Evolutionary conservation across 1,139 yeast genomes (phyloP).

Genomic region (Sugiyamaella pinicola): DNA sequence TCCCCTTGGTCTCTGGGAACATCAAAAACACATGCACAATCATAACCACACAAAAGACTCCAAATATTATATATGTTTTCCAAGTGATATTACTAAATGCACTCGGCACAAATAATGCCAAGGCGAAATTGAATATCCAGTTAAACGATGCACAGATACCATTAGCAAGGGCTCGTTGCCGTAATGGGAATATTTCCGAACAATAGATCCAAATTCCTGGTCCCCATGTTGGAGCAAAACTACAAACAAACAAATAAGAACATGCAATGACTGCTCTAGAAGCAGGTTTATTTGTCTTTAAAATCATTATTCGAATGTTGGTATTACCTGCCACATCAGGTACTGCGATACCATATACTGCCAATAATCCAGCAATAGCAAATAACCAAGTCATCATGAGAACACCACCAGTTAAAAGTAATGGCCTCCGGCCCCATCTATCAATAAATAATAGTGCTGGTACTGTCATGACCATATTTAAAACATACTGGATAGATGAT

Average conservation of each 20-base stretch:
- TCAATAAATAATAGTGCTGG: conserved; percentile 53
- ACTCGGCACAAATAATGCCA: conserved; percentile 63
- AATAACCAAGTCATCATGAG: conserved; percentile 50
- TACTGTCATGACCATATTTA: conserved; percentile 46
- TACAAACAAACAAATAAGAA: conserved; percentile 63
- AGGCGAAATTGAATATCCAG: conserved; percentile 81
- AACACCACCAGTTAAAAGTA: conserved; percentile 45
- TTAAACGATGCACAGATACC: conserved; percentile 68
- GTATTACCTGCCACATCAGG: conserved; percentile 46
- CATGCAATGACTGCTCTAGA: conserved; percentile 59
- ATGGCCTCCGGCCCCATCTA: conserved; percentile 56
- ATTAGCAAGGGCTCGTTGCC: conserved; percentile 57
- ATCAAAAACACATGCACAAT: conserved; percentile 57
- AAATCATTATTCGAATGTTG: conserved; percentile 53
- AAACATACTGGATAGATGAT: conserved; percentile 60
- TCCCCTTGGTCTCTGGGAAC: conserved; percentile 76
- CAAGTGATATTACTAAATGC: conserved; percentile 57
- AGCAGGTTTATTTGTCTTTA: conserved; percentile 43
- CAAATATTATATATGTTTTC: conserved; percentile 69
- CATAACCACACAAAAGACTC: conserved; percentile 60
- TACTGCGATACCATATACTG: conserved; percentile 45
- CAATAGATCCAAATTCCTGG: conserved; percentile 61
- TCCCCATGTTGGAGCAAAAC: conserved; percentile 71
- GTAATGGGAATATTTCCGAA: conserved; percentile 58
- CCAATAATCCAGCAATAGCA: conserved; percentile 49